These are phyloP conservation scores for Ustilago esculenta DNA, from an alignment of 1,284 basidiomycete species.

Conservation along the genomic window DNA sequence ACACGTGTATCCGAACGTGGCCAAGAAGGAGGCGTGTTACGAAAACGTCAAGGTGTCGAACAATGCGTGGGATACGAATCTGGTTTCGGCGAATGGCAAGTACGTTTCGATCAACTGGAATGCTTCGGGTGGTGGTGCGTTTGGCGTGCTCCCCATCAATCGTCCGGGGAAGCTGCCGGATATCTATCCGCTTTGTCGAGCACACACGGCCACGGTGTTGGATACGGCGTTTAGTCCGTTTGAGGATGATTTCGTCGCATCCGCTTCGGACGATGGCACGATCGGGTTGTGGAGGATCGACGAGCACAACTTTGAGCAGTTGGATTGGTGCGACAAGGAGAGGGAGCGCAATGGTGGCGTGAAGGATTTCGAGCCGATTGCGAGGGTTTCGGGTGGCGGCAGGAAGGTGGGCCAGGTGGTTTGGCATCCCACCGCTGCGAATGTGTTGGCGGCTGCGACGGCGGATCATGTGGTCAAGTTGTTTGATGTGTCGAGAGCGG, in stretches of 20 bases:
- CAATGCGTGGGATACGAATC: conserved; percentile 90
- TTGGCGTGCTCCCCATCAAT: conserved; percentile 83
- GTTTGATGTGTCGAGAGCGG: conserved; percentile 76
- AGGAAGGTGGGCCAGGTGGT: conserved; percentile 92
- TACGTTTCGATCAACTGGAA: conserved; percentile 95
- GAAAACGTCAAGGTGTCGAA: conserved; percentile 82
- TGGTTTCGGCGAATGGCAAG: conserved; percentile 77
- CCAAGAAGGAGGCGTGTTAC: conserved; percentile 69
- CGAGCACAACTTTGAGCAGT: conserved; percentile 72
- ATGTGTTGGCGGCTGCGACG: conserved; percentile 85
- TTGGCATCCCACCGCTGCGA: conserved; percentile 90
- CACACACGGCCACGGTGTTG: conserved; percentile 82
- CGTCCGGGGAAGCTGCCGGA: conserved; percentile 79
- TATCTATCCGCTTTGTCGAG: conserved; percentile 88
- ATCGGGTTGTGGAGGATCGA: conserved; percentile 88
- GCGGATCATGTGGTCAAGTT: conserved; percentile 89
- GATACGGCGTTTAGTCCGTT: conserved; percentile 98
- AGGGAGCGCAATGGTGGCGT: conserved; percentile 69
- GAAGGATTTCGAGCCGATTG: conserved; percentile 80
- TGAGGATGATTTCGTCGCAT: conserved; percentile 88
- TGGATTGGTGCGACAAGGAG: conserved; percentile 62
- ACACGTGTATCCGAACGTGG: conserved; percentile 80
- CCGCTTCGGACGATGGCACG: conserved; percentile 91
- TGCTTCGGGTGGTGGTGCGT: conserved; percentile 90
- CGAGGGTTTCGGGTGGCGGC: conserved; percentile 69